Evolutionary conservation across 352 stramenopile species (phyloP).

Genomic region (Pythium phragmiticola): DNA sequence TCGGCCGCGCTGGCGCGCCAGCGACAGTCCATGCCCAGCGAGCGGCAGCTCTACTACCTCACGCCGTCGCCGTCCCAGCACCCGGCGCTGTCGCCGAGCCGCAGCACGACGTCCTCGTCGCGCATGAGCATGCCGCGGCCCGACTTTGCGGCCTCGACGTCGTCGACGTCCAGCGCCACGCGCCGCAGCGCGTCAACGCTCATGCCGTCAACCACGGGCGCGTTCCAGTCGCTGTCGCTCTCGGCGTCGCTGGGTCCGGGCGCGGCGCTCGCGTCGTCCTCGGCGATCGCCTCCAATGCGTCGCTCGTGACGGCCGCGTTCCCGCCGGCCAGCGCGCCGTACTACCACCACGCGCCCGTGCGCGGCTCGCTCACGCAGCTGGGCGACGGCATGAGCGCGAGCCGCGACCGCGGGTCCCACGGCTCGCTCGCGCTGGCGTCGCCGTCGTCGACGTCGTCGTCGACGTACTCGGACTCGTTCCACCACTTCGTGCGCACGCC

Average conservation of each 20-base stretch:
- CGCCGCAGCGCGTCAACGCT: constrained; percentile 5
- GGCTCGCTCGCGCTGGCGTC: constrained; percentile 18
- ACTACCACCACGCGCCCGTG: constrained; percentile 26
- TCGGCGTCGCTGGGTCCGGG: constrained; percentile 18
- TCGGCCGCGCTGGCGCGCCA: neutral
- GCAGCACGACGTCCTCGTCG: neutral
- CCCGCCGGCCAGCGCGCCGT: constrained; percentile 28
- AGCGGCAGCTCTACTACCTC: constrained; percentile 17
- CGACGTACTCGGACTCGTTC: constrained; percentile 27
- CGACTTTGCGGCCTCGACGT: constrained; percentile 20
- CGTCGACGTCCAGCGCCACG: neutral
- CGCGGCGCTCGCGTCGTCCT: constrained; percentile 13
- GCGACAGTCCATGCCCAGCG: constrained; percentile 21
- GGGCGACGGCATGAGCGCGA: constrained; percentile 14
- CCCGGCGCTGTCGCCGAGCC: constrained; percentile 1
- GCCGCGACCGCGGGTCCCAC: constrained; percentile 18
- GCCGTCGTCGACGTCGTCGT: constrained; percentile 26
- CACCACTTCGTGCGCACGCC: constrained; percentile 23
- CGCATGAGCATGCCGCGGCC: neutral
- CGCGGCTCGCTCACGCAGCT: constrained; percentile 25
- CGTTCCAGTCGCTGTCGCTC: constrained; percentile 25
- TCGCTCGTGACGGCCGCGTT: constrained; percentile 30
- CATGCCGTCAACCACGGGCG: neutral
- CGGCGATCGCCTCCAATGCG: constrained; percentile 15
- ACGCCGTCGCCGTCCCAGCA: constrained; percentile 6